A percentile compares a stretch with the other conserved stretches of the same genome.
Conservation (phyloP, 371 early-diverging fungal species). For the Blakeslea trispora region DNA sequence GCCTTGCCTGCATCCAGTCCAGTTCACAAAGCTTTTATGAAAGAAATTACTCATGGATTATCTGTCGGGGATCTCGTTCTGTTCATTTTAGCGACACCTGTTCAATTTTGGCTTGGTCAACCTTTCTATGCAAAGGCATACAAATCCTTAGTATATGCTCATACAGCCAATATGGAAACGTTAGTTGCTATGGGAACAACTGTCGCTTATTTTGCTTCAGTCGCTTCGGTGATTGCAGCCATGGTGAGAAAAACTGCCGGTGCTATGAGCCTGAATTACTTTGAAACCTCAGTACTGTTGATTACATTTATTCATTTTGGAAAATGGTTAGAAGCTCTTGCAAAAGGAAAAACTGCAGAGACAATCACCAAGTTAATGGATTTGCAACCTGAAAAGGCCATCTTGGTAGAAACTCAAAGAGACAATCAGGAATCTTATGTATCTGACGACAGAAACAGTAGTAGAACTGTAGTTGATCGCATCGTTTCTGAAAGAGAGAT, state of each 20-base stretch:
- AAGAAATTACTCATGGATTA: conserved; percentile 44
- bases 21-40: conserved; percentile 39
- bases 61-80: conserved; percentile 50
- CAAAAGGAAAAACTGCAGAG: conserved; percentile 71
- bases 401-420: conserved; percentile 34
- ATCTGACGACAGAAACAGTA: conserved; percentile 3
- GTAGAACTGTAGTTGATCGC: no score
- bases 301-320: conserved; percentile 72
- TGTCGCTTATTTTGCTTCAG: conserved; percentile 63
- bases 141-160: conserved; percentile 55
- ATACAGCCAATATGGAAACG: conserved; percentile 73
- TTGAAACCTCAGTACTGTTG: conserved; percentile 69
- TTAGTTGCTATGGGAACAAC: conserved; percentile 68
- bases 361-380: conserved; percentile 71
- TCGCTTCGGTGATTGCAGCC: conserved; percentile 55
- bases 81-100: conserved; percentile 58
- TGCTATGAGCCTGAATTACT: conserved; percentile 55
- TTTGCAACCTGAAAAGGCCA: conserved; percentile 66
- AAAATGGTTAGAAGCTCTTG: conserved; percentile 71
- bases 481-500: conserved; percentile 38
- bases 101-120: conserved; percentile 58
- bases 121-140: conserved; percentile 60
- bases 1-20: conserved; percentile 47
- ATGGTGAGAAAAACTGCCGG: conserved; percentile 40
- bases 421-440: not conserved